A percentile compares a stretch with the other conserved stretches of the same genome.
Conservation (phyloP, 495 filamentous ascomycete genomes). For the Podospora bellae-mahoneyi region DNA sequence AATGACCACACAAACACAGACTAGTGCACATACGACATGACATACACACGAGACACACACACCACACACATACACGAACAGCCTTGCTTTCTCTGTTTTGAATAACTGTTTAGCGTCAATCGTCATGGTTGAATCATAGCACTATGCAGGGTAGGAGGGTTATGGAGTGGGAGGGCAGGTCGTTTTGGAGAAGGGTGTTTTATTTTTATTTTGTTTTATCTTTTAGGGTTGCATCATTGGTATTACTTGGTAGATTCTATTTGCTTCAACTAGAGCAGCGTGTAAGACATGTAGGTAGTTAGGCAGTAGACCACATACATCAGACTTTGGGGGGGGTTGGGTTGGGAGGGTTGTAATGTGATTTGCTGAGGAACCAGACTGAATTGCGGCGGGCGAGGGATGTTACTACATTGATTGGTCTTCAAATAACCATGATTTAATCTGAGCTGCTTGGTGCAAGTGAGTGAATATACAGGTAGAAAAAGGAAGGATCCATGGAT, state of each 20-base stretch:
- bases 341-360: too few relatives aligned
- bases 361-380: not conserved
- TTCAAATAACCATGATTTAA: not conserved
- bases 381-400: not conserved
- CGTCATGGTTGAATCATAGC: not conserved
- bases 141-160: not conserved
- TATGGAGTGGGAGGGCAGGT: not conserved
- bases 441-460: not conserved
- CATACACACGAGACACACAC: not conserved
- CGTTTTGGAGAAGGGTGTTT: not conserved
- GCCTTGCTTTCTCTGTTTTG: not conserved
- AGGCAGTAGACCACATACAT: not conserved
- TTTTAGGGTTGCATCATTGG: not conserved
- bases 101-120: not conserved
- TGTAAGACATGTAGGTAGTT: not conserved
- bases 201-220: not conserved
- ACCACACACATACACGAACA: not conserved
- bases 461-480: not conserved
- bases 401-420: not conserved
- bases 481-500: not conserved
- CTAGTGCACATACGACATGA: constrained; percentile 4
- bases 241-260: not conserved
- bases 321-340: not conserved
- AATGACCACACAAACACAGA: not conserved
- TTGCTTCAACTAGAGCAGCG: not conserved